Evolutionary conservation across 805 yeast species (phyloP), one percentile per base, ranked within the genome.

Genomic region (Debaryomyces tyrocola): DNA sequence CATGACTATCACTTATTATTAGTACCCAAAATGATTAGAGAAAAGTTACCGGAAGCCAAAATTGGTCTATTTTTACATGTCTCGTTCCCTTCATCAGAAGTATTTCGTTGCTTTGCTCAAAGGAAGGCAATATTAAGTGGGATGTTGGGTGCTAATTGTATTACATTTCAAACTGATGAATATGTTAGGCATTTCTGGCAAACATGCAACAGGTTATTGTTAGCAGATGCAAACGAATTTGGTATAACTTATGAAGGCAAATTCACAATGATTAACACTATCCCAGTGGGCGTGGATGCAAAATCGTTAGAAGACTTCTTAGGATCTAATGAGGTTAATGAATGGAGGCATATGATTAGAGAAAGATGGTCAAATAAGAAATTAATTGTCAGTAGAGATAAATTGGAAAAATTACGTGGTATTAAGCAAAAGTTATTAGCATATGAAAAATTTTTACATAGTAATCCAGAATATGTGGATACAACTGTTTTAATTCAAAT

Each of bases 51-150:
- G 4, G 64, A 81, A 47, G 97, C 96, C 1, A 82, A 85, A 51
- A 90, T 94, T 55, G 97, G 97, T 0, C 87, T 91, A 56, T 94
- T 90, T 66, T 72, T 94, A 47, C 99, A 94, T 59, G 88, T 92
- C 11, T 87, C 98, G 1, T 92, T 92, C 71, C 99, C 99, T 7
- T 87, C 96, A 3, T 83, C 92, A 47, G 99, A 92, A 64, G 96
- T 92, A 2, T 94, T 91, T 68, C 77, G 98, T 53, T 91, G 97
- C 58, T 78, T 92, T 50, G 96, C 98, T 1, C 94, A 90, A 57
- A 78, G 99, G 57, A 83, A 81, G 41, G 79, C 78, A 10, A 74
- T 94, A 11, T 70, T 94, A 12, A 75, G 79, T 49, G 99, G 99
- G 17, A 75, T 92, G 69, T 70, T 94, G 27, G 98, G 96, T 10